Evolutionary conservation across 306 rosid species (phyloP).

Genomic region (Cucumis cinereus): DNA sequence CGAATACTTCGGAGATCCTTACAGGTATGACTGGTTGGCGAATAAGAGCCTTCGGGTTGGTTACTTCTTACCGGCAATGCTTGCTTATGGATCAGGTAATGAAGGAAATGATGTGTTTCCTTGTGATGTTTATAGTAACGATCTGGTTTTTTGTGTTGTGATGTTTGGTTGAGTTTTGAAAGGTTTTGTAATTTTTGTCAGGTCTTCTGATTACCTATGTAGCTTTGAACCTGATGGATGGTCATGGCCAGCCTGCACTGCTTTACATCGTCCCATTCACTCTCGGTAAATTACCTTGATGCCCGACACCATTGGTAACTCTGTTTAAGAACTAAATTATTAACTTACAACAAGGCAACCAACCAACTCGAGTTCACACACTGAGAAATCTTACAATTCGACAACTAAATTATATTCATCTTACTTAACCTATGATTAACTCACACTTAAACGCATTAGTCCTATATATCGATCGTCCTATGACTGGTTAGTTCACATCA

Average conservation of each 20-base stretch:
- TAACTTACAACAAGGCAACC: not conserved
- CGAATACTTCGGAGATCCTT: not conserved
- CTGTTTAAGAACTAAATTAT: not conserved
- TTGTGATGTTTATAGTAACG: not conserved
- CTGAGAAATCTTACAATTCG: not conserved
- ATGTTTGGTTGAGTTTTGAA: not conserved
- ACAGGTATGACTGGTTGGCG: conserved; percentile 90
- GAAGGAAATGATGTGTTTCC: conserved; percentile 5
- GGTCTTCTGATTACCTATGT: conserved; percentile 87
- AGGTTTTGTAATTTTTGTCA: conserved; percentile 15
- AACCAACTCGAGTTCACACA: not conserved
- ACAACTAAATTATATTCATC: not conserved
- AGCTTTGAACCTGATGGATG: conserved; percentile 95
- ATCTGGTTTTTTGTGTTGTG: not conserved
- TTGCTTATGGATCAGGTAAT: conserved; percentile 92
- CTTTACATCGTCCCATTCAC: conserved; percentile 91
- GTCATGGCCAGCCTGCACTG: conserved; percentile 97
- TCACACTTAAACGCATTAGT: not conserved
- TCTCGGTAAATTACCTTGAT: conserved; percentile 37
- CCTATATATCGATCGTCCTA: not conserved
- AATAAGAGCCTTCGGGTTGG: conserved; percentile 59
- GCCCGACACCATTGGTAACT: not conserved
- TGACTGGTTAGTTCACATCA: not conserved
- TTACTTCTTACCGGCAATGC: conserved; percentile 89
- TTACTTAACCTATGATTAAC: not conserved